phyloP scores from a whole-genome alignment of 441 rosid genomes.

The Gossypium schwendimanii region DNA sequence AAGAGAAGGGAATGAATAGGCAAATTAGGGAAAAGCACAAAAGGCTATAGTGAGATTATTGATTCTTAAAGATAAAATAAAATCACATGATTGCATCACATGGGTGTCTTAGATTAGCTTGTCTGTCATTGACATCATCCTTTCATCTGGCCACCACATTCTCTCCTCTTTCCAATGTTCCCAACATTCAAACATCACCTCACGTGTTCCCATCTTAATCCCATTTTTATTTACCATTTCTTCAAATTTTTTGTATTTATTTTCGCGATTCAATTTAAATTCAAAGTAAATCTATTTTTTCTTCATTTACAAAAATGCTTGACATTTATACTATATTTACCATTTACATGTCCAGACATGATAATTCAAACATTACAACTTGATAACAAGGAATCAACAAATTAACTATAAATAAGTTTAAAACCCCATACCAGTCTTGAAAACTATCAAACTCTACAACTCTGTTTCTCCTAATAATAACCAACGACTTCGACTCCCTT shows the following conservation, averaged over 20 bases:
- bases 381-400: too few relatives aligned
- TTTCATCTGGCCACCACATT: constrained; percentile 51
- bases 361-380: too few relatives aligned
- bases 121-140: constrained; percentile 43
- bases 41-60: not conserved
- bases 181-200: constrained; percentile 66
- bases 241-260: not conserved
- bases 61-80: not conserved
- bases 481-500: too few relatives aligned
- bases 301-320: too few relatives aligned
- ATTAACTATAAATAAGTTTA: too few relatives aligned
- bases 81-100: constrained; percentile 38
- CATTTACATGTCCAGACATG: too few relatives aligned
- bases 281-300: too few relatives aligned
- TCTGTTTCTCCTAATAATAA: too few relatives aligned
- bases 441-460: too few relatives aligned
- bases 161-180: constrained; percentile 51
- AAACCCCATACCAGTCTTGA: too few relatives aligned
- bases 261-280: not conserved
- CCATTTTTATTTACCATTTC: constrained; percentile 5
- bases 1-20: not conserved
- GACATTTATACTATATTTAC: too few relatives aligned
- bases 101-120: constrained; percentile 17
- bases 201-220: constrained; percentile 14
- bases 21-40: not conserved